A percentile compares a stretch with the other conserved stretches of the same genome.
phyloP scores from a whole-genome alignment of 139 green algal species.

The Pseudopediastrum boryanum region DNA sequence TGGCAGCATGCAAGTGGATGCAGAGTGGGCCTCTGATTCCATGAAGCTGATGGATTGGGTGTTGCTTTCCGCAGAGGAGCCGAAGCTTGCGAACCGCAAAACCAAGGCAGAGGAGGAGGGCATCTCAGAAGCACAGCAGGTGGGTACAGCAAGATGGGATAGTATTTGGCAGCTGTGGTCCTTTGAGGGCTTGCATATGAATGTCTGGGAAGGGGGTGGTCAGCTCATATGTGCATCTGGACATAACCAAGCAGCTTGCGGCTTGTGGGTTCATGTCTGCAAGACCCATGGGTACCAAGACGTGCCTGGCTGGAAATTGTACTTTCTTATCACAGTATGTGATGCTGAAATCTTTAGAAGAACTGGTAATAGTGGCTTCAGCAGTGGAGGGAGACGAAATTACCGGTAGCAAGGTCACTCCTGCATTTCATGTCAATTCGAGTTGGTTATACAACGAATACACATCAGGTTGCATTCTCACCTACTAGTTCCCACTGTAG shows the following conservation, averaged over 20 bases:
- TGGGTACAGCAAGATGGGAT: background rate
- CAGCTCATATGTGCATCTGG: background rate
- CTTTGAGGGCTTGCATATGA: background rate
- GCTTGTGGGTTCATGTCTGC: background rate
- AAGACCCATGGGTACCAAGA: background rate
- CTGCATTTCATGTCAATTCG: too few species aligned
- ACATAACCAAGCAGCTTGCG: background rate
- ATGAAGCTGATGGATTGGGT: background rate
- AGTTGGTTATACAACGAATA: too few species aligned
- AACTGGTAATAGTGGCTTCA: too few species aligned
- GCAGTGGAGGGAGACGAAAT: too few species aligned
- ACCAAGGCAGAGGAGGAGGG: constrained; percentile 35
- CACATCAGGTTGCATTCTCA: background rate
- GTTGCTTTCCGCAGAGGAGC: constrained; percentile 2
- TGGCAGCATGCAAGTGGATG: too few species aligned
- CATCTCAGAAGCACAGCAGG: constrained; percentile 36
- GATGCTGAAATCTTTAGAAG: too few species aligned
- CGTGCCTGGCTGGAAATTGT: background rate
- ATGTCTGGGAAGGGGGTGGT: background rate
- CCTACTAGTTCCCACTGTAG: background rate
- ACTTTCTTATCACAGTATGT: background rate
- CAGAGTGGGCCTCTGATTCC: background rate
- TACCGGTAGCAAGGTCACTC: too few species aligned
- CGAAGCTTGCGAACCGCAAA: constrained; percentile 23
- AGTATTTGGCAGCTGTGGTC: background rate